Base-by-base conservation (phyloP, 306 rosid genomes). In the Coriaria nepalensis region DNA sequence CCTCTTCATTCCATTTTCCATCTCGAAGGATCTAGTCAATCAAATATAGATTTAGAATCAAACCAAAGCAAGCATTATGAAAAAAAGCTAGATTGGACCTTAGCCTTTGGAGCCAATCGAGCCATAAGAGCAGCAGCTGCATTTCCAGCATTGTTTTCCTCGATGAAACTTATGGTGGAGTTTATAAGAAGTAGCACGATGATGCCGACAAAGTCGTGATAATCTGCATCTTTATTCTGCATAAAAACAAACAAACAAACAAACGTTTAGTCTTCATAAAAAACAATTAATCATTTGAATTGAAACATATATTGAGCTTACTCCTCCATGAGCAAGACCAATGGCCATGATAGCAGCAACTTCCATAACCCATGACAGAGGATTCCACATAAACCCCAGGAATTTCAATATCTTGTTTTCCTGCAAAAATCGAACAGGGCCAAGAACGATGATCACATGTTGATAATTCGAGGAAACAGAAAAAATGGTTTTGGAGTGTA, bases 341-440 rank as follows among this genome's bases (percentile, higher is more conserved):
- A 82, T 66, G 61, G 93, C 87, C 78, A 78, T 76, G 60, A 82
- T 4, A 54, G 87, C 83, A 60, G 83, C 93, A 55, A 86, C 93
- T 73, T 78, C 93, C n/a, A n/a, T n/a, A n/a, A n/a, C n/a, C n/a
- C n/a, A n/a, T n/a, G n/a, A n/a, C n/a, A n/a, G n/a, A n/a, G 93
- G 93, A 73, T 82, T 82, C 93, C 93, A 78, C 93, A 75, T 82
- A 61, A 82, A 82, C 4, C 93, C 78, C 76, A 82, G 70, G 60
- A 82, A 82, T 65, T 78, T 82, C 8, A 82, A 52, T 6, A 76
- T 2, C 55, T 82, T 82, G 53, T 73, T 82, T 63, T 82, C 87
- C 87, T 82, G 68, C 0, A 29, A 33, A 37, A n/a, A n/a, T n/a
- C n/a, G n/a, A n/a, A n/a, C n/a, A n/a, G n/a, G n/a, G n/a, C n/a